Evolutionary conservation across 495 filamentous ascomycete genomes (phyloP).

Genomic region (Penicillium herquei): DNA sequence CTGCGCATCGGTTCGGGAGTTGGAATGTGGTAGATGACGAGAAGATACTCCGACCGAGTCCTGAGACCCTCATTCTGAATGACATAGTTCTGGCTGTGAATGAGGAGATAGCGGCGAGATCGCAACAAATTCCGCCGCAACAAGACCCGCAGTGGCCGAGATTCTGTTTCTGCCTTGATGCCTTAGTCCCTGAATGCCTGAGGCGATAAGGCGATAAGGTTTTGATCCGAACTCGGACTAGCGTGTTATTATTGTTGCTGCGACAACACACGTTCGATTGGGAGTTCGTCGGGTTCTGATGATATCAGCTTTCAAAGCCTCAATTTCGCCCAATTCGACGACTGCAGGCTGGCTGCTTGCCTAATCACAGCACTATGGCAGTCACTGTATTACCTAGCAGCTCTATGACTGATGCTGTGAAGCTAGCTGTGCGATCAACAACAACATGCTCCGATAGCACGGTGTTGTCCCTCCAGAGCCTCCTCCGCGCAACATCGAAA

Average conservation of each 20-base stretch:
- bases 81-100: slow-evolving; percentile 13
- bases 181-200: background rate
- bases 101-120: background rate
- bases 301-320: slow-evolving; percentile 24
- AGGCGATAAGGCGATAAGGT: background rate
- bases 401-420: slow-evolving; percentile 44
- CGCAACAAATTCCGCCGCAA: background rate
- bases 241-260: slow-evolving; percentile 30
- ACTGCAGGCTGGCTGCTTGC: slow-evolving; percentile 15
- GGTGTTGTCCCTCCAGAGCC: slow-evolving; percentile 43
- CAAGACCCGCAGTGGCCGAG: background rate
- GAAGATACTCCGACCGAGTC: slow-evolving; percentile 5
- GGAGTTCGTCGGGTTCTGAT: slow-evolving; percentile 22
- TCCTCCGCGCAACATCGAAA: slow-evolving; percentile 37
- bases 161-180: background rate
- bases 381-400: slow-evolving; percentile 35
- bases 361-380: slow-evolving; percentile 30
- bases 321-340: slow-evolving; percentile 11
- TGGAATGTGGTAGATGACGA: background rate
- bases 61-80: slow-evolving; percentile 13
- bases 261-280: slow-evolving; percentile 36
- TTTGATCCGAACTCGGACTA: slow-evolving; percentile 17
- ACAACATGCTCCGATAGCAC: slow-evolving; percentile 49
- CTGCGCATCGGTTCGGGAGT: slow-evolving; percentile 6
- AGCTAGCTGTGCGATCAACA: slow-evolving; percentile 46